These are phyloP conservation scores for Salix suchowensis DNA, from an alignment of 345 rosid species.

Conservation along the genomic window DNA sequence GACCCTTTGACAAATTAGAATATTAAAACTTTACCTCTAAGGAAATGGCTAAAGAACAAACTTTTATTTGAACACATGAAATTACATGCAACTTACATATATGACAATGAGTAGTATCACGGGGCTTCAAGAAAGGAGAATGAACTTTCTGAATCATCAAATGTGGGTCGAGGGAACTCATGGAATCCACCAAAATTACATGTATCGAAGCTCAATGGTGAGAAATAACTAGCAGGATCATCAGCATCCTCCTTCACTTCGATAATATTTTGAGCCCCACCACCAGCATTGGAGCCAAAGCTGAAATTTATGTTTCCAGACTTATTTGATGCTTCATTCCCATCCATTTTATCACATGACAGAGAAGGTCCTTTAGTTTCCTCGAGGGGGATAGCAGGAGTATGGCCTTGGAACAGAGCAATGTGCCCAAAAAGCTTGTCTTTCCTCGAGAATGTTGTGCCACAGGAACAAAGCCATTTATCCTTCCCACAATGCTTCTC, in stretches of 20 bases:
- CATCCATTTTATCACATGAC: conserved; percentile 40
- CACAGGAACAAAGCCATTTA: conserved; percentile 97
- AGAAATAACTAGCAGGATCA: conserved; percentile 50
- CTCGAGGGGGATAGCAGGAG: conserved; percentile 83
- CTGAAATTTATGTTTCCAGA: conserved; percentile 34
- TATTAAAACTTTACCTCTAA: background rate
- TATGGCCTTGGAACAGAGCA: conserved; percentile 93
- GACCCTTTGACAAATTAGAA: background rate
- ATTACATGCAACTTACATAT: conserved; percentile 25
- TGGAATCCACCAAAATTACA: conserved; percentile 75
- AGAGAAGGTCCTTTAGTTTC: conserved; percentile 46
- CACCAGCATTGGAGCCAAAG: conserved; percentile 29
- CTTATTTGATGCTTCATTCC: conserved; percentile 32
- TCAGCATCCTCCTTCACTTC: conserved; percentile 53
- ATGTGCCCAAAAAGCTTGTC: conserved; percentile 97
- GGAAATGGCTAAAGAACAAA: background rate
- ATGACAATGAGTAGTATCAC: background rate
- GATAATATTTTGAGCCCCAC: conserved; percentile 30
- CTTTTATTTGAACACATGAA: conserved; percentile 19
- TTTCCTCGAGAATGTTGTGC: conserved; percentile 95
- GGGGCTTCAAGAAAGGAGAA: conserved; percentile 45
- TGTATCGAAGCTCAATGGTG: conserved; percentile 69
- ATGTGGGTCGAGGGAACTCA: conserved; percentile 70
- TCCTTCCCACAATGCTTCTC: conserved; percentile 98
- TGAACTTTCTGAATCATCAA: conserved; percentile 76